Conservation (phyloP, 2,329 filamentous ascomycete genomes). For the Cladosporium halotolerans region DNA sequence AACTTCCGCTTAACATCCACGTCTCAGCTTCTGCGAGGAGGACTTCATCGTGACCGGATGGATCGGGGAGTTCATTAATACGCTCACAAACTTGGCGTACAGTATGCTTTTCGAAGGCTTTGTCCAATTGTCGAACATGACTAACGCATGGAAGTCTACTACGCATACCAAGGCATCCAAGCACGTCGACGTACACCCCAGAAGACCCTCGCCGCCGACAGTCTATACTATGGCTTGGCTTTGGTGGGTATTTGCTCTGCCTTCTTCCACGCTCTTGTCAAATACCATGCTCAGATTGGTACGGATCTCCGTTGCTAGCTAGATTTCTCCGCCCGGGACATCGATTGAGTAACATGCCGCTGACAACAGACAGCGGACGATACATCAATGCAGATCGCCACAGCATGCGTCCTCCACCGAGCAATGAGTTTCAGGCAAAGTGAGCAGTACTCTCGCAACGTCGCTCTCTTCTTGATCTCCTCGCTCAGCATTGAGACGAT, state of each 20-base stretch:
- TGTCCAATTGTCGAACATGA: not conserved
- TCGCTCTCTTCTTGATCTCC: not conserved
- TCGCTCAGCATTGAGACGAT: conserved; percentile 3
- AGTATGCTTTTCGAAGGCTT: not conserved
- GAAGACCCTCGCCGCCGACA: not conserved
- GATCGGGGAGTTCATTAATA: conserved; percentile 9
- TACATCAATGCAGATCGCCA: conserved; percentile 11
- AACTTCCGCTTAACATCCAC: not conserved
- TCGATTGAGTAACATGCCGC: not conserved
- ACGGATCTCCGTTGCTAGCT: not conserved
- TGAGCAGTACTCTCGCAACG: not conserved
- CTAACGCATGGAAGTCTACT: not conserved
- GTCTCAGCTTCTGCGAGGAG: conserved; percentile 9
- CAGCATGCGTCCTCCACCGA: conserved; percentile 6
- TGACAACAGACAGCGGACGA: conserved; percentile 2
- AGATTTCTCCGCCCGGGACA: not conserved
- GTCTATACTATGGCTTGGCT: conserved; percentile 8
- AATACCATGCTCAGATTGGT: conserved; percentile 9
- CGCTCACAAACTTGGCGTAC: conserved; percentile 10
- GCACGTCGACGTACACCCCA: not conserved
- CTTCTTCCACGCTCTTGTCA: conserved; percentile 9
- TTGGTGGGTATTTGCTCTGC: conserved; percentile 8
- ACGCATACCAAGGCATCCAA: conserved; percentile 7
- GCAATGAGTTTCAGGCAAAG: conserved; percentile 1
- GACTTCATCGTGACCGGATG: conserved; percentile 11